phyloP scores from a whole-genome alignment of 805 yeast species.

The Hanseniaspora taiwanica region DNA sequence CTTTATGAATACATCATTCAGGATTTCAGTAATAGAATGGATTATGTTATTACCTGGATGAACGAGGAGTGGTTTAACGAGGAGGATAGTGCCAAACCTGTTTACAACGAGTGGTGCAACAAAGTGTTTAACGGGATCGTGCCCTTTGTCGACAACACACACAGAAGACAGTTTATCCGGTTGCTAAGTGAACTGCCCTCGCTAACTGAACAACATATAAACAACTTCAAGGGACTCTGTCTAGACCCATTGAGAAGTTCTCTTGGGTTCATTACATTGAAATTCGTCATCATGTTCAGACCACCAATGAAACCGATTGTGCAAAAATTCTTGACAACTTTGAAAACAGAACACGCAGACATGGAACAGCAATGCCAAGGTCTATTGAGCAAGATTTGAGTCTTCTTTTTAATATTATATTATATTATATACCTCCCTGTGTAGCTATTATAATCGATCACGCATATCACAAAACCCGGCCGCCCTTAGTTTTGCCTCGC shows the following conservation, averaged over 20 bases:
- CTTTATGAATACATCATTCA: conserved; percentile 60
- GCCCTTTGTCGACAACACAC: conserved; percentile 73
- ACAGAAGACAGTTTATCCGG: conserved; percentile 69
- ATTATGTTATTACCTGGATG: conserved; percentile 77
- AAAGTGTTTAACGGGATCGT: conserved; percentile 64
- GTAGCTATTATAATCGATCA: too few species aligned
- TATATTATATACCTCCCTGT: too few species aligned
- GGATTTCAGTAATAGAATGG: conserved; percentile 60
- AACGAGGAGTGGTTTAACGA: conserved; percentile 73
- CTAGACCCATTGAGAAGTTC: conserved; percentile 72
- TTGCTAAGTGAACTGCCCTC: conserved; percentile 79
- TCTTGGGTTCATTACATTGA: conserved; percentile 72
- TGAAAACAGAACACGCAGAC: conserved; percentile 15
- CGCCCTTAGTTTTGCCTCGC: too few species aligned
- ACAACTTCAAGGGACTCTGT: conserved; percentile 58
- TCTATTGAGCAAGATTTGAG: neutral
- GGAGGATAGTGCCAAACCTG: neutral
- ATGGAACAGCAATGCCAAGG: conserved; percentile 16
- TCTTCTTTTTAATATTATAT: too few species aligned
- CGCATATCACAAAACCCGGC: too few species aligned
- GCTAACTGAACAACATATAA: conserved; percentile 47
- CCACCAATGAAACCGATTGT: conserved; percentile 55
- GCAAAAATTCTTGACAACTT: conserved; percentile 17
- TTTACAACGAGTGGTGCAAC: conserved; percentile 56
- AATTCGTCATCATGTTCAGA: conserved; percentile 74